Conservation (phyloP, 2,329 filamentous ascomycete species). For the Achaetomium macrosporum region DNA sequence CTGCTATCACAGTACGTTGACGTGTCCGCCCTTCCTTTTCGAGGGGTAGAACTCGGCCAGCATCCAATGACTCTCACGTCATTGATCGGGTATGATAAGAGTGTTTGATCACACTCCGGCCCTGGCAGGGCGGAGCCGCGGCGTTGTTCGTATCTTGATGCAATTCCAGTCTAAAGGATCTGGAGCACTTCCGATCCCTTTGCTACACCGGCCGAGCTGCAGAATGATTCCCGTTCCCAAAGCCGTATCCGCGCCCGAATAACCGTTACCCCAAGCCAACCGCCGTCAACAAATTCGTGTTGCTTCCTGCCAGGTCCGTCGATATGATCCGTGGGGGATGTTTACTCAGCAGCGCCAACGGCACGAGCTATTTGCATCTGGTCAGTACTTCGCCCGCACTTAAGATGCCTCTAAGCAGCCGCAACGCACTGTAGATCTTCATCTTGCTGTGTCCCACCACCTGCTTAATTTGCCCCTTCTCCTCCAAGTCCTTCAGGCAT, state of each 20-base stretch:
- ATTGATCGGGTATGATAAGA: slow-evolving; percentile 6
- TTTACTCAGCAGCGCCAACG: slow-evolving; percentile 48
- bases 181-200: slow-evolving; percentile 34
- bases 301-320: slow-evolving; percentile 24
- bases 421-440: slow-evolving; percentile 83
- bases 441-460: slow-evolving; percentile 94
- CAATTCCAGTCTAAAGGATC: slow-evolving; percentile 30
- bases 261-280: slow-evolving; percentile 27
- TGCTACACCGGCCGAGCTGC: slow-evolving; percentile 31
- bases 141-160: slow-evolving; percentile 27
- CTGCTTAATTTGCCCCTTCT: slow-evolving; percentile 98
- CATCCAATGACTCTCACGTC: slow-evolving; percentile 10
- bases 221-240: slow-evolving; percentile 27
- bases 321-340: slow-evolving; percentile 18
- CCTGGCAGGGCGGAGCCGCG: slow-evolving; percentile 18
- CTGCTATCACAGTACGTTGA: slow-evolving; percentile 2
- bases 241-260: slow-evolving; percentile 29
- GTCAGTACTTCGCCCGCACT: slow-evolving; percentile 10
- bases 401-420: neutral
- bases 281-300: slow-evolving; percentile 25
- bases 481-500: slow-evolving; percentile 89
- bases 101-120: slow-evolving; percentile 17
- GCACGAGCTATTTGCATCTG: slow-evolving; percentile 48
- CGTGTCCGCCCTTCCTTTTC: slow-evolving; percentile 3
- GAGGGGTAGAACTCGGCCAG: neutral